phyloP scores from a whole-genome alignment of 352 stramenopile genomes.

The Phytophthora citricola region DNA sequence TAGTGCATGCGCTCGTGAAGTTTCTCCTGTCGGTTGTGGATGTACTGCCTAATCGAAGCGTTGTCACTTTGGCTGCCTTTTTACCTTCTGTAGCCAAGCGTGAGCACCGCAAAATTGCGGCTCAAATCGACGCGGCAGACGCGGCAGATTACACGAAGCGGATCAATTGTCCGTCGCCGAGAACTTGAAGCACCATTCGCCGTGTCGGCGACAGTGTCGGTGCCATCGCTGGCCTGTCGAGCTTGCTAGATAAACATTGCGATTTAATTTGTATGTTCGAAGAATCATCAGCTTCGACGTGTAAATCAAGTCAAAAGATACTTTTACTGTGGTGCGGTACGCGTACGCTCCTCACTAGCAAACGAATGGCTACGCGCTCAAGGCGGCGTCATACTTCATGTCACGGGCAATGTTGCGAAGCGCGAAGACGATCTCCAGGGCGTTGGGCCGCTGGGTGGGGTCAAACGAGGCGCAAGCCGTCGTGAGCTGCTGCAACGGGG shows the following conservation, averaged over 20 bases:
- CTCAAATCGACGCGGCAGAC: constrained; percentile 11
- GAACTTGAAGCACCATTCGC: constrained; percentile 12
- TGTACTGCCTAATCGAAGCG: constrained; percentile 13
- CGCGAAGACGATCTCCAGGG: constrained; percentile 58
- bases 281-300: background rate
- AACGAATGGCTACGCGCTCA: constrained; percentile 23
- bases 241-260: too few species aligned
- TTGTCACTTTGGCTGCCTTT: constrained; percentile 1
- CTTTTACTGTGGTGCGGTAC: constrained; percentile 8
- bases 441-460: constrained; percentile 48
- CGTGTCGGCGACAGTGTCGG: constrained; percentile 7
- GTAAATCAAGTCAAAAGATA: constrained; percentile 25
- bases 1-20: background rate
- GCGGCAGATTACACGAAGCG: background rate
- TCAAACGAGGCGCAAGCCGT: constrained; percentile 41
- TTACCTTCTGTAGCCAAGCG: background rate
- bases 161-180: background rate
- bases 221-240: constrained; percentile 3
- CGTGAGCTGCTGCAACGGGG: constrained; percentile 42
- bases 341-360: background rate
- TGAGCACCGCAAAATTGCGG: constrained; percentile 11
- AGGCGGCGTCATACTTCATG: constrained; percentile 18
- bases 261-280: too few species aligned
- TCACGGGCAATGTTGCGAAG: constrained; percentile 42
- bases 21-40: background rate